These are phyloP conservation scores for Cryphonectria japonica DNA, from an alignment of 2,329 filamentous ascomycete genomes.

Conservation along the genomic window DNA sequence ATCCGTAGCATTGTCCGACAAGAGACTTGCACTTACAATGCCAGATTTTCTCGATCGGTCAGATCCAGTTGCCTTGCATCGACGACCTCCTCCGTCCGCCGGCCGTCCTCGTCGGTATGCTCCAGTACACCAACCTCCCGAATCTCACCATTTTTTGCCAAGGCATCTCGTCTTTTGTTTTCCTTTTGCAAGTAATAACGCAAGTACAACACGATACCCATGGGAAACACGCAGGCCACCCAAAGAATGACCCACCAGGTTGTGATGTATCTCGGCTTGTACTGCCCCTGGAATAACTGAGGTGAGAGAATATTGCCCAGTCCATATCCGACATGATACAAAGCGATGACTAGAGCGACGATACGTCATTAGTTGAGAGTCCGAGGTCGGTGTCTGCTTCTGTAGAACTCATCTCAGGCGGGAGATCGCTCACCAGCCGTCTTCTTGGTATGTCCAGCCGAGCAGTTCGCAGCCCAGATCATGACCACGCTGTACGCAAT, in stretches of 20 bases:
- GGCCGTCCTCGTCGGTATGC: constrained; percentile 36
- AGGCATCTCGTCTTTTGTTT: constrained; percentile 43
- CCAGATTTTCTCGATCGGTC: constrained; percentile 42
- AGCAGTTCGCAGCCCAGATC: constrained; percentile 44
- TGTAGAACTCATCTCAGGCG: neutral
- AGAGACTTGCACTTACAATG: constrained; percentile 31
- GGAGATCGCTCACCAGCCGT: constrained; percentile 34
- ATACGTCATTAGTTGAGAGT: neutral
- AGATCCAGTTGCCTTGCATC: constrained; percentile 43
- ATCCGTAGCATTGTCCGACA: neutral
- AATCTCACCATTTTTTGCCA: constrained; percentile 32
- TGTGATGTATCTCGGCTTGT: constrained; percentile 37
- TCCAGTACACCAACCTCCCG: constrained; percentile 37
- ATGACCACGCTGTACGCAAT: constrained; percentile 45
- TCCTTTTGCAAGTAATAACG: constrained; percentile 45
- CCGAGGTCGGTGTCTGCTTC: neutral
- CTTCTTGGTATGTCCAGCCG: constrained; percentile 45
- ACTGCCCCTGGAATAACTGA: constrained; percentile 36
- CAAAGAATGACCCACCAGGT: constrained; percentile 39
- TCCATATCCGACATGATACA: constrained; percentile 40
- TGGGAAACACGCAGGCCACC: constrained; percentile 43
- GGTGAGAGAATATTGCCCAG: constrained; percentile 39
- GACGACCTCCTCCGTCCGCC: constrained; percentile 37
- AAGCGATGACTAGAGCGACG: constrained; percentile 34
- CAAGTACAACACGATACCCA: constrained; percentile 44